Percentiles rank a stretch among this genome's conserved stretches.
These are phyloP conservation scores for Emergomyces orientalis DNA, from an alignment of 2,329 filamentous ascomycete species.

Conservation along the genomic window DNA sequence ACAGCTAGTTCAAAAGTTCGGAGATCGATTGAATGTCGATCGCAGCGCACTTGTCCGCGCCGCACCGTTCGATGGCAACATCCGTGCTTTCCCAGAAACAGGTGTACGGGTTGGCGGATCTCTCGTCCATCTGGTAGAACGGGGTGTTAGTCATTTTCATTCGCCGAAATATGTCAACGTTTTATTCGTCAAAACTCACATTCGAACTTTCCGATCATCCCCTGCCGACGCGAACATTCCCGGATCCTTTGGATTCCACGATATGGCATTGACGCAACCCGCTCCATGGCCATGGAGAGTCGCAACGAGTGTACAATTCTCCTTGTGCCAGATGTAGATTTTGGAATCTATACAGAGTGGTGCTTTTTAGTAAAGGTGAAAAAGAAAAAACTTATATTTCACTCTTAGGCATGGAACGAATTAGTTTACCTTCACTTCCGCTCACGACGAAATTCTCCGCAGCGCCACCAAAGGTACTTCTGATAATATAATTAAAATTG, in stretches of 20 bases:
- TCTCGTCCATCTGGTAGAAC: constrained; percentile 27
- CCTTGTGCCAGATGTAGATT: constrained; percentile 86
- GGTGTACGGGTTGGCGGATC: constrained; percentile 21
- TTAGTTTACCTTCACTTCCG: constrained; percentile 69
- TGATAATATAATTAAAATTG: constrained; percentile 67
- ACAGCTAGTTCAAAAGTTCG: constrained; percentile 15
- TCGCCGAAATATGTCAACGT: neutral
- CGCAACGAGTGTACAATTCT: constrained; percentile 65
- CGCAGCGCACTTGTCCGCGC: constrained; percentile 35
- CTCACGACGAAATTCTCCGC: constrained; percentile 85
- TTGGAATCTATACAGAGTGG: constrained; percentile 44
- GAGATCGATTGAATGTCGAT: constrained; percentile 27
- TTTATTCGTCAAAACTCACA: constrained; percentile 51
- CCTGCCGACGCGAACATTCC: constrained; percentile 84
- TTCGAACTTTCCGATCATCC: constrained; percentile 74
- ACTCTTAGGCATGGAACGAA: neutral
- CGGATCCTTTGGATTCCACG: constrained; percentile 78
- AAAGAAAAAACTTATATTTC: neutral
- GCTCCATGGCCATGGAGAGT: constrained; percentile 60
- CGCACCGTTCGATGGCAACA: constrained; percentile 27
- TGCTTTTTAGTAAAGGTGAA: constrained; percentile 17
- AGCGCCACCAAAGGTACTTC: constrained; percentile 77
- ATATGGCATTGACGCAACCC: constrained; percentile 73
- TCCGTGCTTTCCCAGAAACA: constrained; percentile 22
- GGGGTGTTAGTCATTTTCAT: constrained; percentile 4